Evolutionary conservation across 495 filamentous ascomycete genomes (phyloP).

Genomic region (Chaetomium cochliodes): DNA sequence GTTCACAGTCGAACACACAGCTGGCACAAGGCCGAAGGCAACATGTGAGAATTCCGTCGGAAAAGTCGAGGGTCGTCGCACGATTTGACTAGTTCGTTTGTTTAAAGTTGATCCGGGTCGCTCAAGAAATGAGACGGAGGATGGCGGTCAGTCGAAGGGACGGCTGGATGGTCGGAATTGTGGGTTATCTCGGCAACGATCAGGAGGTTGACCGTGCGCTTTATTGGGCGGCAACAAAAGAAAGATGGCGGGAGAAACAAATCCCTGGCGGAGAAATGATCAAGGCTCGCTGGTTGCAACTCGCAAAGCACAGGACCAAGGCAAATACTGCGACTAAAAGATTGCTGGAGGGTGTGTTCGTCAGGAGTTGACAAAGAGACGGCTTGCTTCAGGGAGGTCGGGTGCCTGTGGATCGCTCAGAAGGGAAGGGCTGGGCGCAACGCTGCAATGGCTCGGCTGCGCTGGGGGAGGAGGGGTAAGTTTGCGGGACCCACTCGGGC

Average conservation of each 20-base stretch:
- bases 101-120: background rate
- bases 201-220: background rate
- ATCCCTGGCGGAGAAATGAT: background rate
- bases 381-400: constrained; percentile 19
- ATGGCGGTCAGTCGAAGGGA: constrained; percentile 14
- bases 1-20: constrained; percentile 27
- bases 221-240: background rate
- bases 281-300: background rate
- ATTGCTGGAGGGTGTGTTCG: background rate
- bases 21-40: constrained; percentile 19
- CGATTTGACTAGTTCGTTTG: background rate
- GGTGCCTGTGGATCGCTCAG: constrained; percentile 20
- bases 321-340: background rate
- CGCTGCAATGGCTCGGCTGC: constrained; percentile 6
- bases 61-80: background rate
- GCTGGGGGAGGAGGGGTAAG: constrained; percentile 20
- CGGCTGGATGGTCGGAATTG: constrained; percentile 6
- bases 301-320: background rate
- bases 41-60: constrained; percentile 24
- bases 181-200: constrained; percentile 3
- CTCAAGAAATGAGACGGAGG: background rate
- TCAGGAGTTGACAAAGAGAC: constrained; percentile 19
- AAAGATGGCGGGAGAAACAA: background rate
- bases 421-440: constrained; percentile 18
- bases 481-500: constrained; percentile 10